Base-by-base conservation (phyloP, 73 alveolate genomes). In the Uronychia binucleata region DNA sequence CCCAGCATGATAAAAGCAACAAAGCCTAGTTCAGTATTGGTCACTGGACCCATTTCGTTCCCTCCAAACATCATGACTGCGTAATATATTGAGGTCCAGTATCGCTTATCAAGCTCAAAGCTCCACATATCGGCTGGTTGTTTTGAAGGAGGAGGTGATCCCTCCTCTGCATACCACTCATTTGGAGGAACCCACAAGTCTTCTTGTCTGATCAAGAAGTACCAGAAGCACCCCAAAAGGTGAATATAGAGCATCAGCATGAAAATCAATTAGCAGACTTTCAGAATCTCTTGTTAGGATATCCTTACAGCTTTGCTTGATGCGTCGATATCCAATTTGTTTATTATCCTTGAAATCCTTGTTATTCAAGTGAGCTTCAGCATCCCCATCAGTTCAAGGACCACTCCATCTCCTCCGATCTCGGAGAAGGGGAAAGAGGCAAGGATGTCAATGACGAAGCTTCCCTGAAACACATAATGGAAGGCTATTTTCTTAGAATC, bases 371-470 rank as follows among this genome's bases (percentile, higher is more conserved):
- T n/a, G n/a, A n/a, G 19, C 14, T n/a, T n/a, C 84, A 0, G 25
- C 25, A 57, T 33, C 87, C 26, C 35, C 28, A 57, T 81, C 85
- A 0, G 31, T 30, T 0, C 33, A 34, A 58, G 19, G n/a, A 19
- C 83, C n/a, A 77, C 28, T 30, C 34, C 29, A 30, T 77, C 58
- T 60, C 28, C 80, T 25, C 57, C 26, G 19, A 81, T 33, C 14
- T 34, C 58, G 11, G 33, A 90, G 46, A 88, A 67, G 8, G 94
- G 94, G 30, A 81, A 28, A 58, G 87, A 67, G 8, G 91, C 79
- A 1, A 88, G 77, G 1, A 88, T 28, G 31, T 88, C 94, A 75
- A 83, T 33, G n/a, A 32, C 0, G 82, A 88, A 88, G 58, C 33
- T 59, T 30, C 85, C 83, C 27, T 33, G 25, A 14, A 31, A 30